Evolutionary conservation across 2,329 filamentous ascomycete genomes (phyloP).

Genomic region (Fusarium nanum): DNA sequence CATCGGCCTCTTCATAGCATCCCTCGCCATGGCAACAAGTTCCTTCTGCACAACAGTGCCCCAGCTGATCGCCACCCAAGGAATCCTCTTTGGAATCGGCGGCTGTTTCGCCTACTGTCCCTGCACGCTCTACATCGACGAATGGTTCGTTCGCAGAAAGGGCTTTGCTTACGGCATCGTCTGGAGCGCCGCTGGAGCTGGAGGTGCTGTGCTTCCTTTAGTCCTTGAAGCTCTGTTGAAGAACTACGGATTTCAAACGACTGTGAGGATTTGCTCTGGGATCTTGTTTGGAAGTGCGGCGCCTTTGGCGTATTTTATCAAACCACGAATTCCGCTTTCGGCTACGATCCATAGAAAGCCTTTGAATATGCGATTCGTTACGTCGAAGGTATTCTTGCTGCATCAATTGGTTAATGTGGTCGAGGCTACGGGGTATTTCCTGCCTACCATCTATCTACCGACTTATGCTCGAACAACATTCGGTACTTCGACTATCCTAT

Average conservation of each 20-base stretch:
- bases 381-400: conserved; percentile 63
- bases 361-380: conserved; percentile 60
- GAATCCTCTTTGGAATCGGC: conserved; percentile 66
- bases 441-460: conserved; percentile 68
- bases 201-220: conserved; percentile 61
- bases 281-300: conserved; percentile 60
- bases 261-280: conserved; percentile 60
- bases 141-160: conserved; percentile 61
- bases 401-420: conserved; percentile 66
- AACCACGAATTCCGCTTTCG: conserved; percentile 59
- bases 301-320: conserved; percentile 64
- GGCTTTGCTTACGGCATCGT: conserved; percentile 67
- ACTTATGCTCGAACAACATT: conserved; percentile 62
- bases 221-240: conserved; percentile 60
- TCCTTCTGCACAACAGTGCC: conserved; percentile 60
- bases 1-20: conserved; percentile 58
- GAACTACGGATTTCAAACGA: conserved; percentile 56
- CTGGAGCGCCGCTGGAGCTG: conserved; percentile 50
- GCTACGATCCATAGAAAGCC: conserved; percentile 46
- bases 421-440: conserved; percentile 68
- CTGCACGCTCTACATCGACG: conserved; percentile 65
- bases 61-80: conserved; percentile 67
- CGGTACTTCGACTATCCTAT: conserved; percentile 57
- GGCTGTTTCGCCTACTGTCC: conserved; percentile 65
- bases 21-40: conserved; percentile 59